Evolutionary conservation across 2,329 filamentous ascomycete species (phyloP).

Genomic region (Dactylellina haptotyla): DNA sequence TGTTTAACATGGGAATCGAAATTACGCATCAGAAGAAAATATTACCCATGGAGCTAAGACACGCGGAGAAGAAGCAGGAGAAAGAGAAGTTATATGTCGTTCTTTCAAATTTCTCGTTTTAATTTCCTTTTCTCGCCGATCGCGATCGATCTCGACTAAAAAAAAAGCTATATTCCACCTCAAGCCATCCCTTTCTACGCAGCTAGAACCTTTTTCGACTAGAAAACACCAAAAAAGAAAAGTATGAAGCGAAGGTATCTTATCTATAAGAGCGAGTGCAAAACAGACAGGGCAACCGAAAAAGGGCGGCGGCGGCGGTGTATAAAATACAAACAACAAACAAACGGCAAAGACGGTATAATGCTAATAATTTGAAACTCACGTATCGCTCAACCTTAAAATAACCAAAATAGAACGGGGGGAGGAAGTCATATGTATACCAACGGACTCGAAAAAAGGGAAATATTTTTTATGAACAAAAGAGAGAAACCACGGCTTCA

Average conservation of each 20-base stretch:
- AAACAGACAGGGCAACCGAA: not conserved
- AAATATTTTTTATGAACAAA: not conserved
- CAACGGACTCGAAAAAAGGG: constrained; percentile 3
- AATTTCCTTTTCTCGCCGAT: too few species aligned
- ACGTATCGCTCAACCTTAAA: constrained; percentile 40
- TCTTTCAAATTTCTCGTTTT: too few species aligned
- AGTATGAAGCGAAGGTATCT: constrained; percentile 42
- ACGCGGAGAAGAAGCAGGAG: too few species aligned
- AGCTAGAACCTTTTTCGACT: not conserved
- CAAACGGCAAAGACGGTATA: not conserved
- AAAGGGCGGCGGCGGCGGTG: not conserved
- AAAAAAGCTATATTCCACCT: not conserved
- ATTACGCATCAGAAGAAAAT: not conserved
- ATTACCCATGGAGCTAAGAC: too few species aligned
- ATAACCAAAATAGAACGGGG: constrained; percentile 41
- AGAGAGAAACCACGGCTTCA: not conserved
- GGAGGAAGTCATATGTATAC: constrained; percentile 22
- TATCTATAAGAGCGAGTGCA: constrained; percentile 41
- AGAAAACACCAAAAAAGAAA: not conserved
- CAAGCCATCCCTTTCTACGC: not conserved
- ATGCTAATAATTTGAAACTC: not conserved
- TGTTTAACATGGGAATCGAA: too few species aligned
- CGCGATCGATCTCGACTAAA: too few species aligned
- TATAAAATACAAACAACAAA: not conserved
- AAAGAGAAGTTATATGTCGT: too few species aligned